Base-by-base conservation (phyloP, 805 yeast species). In the Sugiyamaella floridensis region DNA sequence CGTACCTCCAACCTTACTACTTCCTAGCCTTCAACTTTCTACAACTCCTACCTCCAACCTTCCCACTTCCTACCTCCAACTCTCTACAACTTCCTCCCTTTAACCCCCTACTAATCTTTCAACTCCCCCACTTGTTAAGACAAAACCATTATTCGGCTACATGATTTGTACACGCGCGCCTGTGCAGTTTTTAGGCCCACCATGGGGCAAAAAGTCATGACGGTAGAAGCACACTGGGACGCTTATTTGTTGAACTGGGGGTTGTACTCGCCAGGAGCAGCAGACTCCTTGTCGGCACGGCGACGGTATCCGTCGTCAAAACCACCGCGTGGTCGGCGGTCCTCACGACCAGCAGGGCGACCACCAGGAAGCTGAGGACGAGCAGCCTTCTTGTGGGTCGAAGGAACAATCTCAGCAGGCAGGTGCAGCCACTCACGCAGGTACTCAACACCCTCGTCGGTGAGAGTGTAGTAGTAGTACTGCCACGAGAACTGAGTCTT, bases 401-500 rank as follows among this genome's bases (percentile, higher is more conserved):
- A 84, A 74, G 99, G 99, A 77, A 89, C 92, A 76, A 93, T 86
- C 79, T 89, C 95, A 78, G 87, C 95, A 80, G 99, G 99, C 71
- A 93, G 83, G 85, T 90, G 89, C 77, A 93, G 86, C 88, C 89
- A 93, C 75, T 88, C 89, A 81, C 97, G 87, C 74, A 93, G 86
- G 86, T 81, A 93, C 74, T 89, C 96, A 65, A 93, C 92, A 85
- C 99, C 99, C 79, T 88, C 97, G 75, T 93, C 98, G 75, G 98
- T 93, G 75, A 93, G 86, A 82, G 99, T 89, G 95, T 93, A 93
- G 96, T 93, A 93, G 82, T 93, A 93, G 85, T 89, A 89, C 85
- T 90, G 97, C 99, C 99, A 93, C 72, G 98, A 92, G 86, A 92
- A 93, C 81, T 89, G 98, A 70, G 99, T 93, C 88, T 92, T 89